Percentiles rank a stretch among this genome's conserved stretches.
phyloP scores from a whole-genome alignment of 2,329 filamentous ascomycete genomes.

The Talaromyces sp. region DNA sequence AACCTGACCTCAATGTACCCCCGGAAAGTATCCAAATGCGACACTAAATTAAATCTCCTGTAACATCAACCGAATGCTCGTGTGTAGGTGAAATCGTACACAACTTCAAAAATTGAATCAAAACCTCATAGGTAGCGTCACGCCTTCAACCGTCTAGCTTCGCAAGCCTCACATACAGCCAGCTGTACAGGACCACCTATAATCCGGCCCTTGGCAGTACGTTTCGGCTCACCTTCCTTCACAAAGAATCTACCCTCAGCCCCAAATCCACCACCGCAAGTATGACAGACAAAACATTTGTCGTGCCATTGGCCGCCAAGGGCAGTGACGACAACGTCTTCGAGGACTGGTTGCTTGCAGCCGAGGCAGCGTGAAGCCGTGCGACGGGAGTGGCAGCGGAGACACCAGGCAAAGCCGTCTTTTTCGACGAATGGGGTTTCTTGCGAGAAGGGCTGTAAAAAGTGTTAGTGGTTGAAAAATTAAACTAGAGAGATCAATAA shows the following conservation, averaged over 20 bases:
- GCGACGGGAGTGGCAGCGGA: conserved; percentile 85
- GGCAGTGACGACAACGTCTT: conserved; percentile 84
- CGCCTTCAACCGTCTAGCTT: conserved; percentile 61
- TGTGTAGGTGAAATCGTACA: not conserved
- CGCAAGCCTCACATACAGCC: conserved; percentile 61
- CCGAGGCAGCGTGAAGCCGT: conserved; percentile 85
- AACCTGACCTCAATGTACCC: not conserved
- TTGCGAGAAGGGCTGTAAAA: conserved; percentile 53
- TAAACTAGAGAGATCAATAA: not conserved
- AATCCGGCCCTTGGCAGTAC: conserved; percentile 45
- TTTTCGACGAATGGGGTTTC: conserved; percentile 87
- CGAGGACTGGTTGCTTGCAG: conserved; percentile 79
- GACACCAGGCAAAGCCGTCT: conserved; percentile 96
- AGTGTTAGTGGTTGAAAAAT: not conserved
- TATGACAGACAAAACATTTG: conserved; percentile 79
- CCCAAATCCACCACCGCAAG: conserved; percentile 58
- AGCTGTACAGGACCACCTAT: conserved; percentile 51
- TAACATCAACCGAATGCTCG: not conserved
- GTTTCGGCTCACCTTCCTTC: conserved; percentile 50
- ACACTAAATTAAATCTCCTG: not conserved
- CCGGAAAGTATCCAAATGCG: not conserved
- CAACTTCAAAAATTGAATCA: not conserved
- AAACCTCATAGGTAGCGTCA: conserved; percentile 25
- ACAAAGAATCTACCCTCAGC: conserved; percentile 62
- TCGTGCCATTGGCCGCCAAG: conserved; percentile 92